Evolutionary conservation across 2,329 filamentous ascomycete species (phyloP).

Genomic region (Berkeleyomyces basicola): DNA sequence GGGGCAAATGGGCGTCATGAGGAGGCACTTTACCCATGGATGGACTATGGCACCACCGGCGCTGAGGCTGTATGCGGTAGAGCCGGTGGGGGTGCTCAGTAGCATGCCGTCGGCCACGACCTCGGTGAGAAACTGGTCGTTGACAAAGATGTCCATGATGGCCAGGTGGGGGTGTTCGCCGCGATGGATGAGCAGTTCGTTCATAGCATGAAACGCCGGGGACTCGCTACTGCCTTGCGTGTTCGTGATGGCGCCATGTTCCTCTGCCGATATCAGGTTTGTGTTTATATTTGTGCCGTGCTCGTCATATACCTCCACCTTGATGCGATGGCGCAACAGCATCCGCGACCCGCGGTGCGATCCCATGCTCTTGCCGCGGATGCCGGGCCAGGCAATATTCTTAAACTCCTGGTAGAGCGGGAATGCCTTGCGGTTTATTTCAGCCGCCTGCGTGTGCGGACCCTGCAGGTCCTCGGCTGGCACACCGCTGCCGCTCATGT

Average conservation of each 20-base stretch:
- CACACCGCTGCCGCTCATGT: conserved; percentile 54
- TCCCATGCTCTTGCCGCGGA: conserved; percentile 70
- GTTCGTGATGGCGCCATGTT: conserved; percentile 9
- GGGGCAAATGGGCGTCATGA: conserved; percentile 88
- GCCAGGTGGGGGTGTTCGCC: conserved; percentile 80
- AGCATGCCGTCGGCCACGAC: conserved; percentile 92
- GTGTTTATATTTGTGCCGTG: conserved; percentile 44
- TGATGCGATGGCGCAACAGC: conserved; percentile 69
- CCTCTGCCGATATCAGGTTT: conserved; percentile 28
- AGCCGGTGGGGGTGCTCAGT: conserved; percentile 83
- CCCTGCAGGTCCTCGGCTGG: conserved; percentile 28
- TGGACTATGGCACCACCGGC: conserved; percentile 89
- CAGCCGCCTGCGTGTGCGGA: conserved; percentile 24
- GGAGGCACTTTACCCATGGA: conserved; percentile 71
- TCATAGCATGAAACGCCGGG: conserved; percentile 52
- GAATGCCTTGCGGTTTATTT: conserved; percentile 15
- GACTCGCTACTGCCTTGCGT: conserved; percentile 13
- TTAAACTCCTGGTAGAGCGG: neutral
- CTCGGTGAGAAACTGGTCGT: conserved; percentile 77
- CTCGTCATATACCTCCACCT: conserved; percentile 66
- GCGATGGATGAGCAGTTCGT: conserved; percentile 87
- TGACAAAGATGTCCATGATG: conserved; percentile 81
- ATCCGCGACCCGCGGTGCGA: conserved; percentile 58
- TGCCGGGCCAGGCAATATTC: conserved; percentile 43
- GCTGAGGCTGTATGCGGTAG: conserved; percentile 88